A percentile compares a stretch with the other conserved stretches of the same genome.
Conservation (phyloP, 1,139 yeast species). For the Yamadazyma songkhlaensis region DNA sequence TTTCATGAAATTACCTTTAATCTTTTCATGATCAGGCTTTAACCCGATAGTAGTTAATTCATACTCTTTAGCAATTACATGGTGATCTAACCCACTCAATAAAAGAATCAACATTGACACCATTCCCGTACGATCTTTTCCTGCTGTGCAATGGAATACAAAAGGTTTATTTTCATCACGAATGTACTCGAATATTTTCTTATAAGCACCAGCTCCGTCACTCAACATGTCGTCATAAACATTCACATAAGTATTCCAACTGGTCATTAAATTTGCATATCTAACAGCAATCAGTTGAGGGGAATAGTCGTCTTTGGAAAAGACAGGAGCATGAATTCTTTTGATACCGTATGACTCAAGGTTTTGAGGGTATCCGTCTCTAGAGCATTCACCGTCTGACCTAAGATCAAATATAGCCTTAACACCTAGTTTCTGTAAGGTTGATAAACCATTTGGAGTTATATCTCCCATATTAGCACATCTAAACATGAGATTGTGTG, state of each 20-base stretch:
- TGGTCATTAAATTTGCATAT: constrained; percentile 54
- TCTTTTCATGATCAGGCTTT: constrained; percentile 42
- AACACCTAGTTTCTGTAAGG: constrained; percentile 46
- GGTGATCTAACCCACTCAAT: constrained; percentile 62
- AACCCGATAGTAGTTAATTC: constrained; percentile 73
- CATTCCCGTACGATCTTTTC: constrained; percentile 84
- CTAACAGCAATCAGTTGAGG: constrained; percentile 65
- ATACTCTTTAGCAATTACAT: constrained; percentile 67
- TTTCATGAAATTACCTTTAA: constrained; percentile 32
- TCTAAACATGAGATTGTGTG: constrained; percentile 56
- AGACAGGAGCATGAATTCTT: constrained; percentile 62
- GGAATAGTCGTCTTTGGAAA: constrained; percentile 53
- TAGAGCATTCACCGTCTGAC: constrained; percentile 55
- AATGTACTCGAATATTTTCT: constrained; percentile 48
- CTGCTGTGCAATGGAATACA: constrained; percentile 79
- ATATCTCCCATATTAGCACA: constrained; percentile 59
- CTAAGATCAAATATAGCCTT: constrained; percentile 67
- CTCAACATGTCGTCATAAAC: constrained; percentile 62
- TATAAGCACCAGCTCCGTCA: constrained; percentile 46
- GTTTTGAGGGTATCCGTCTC: constrained; percentile 44
- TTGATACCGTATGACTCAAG: constrained; percentile 42
- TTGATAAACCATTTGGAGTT: constrained; percentile 43
- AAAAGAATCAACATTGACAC: constrained; percentile 64
- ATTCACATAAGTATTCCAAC: constrained; percentile 61
- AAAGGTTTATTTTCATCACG: constrained; percentile 50